These are phyloP conservation scores for Tuber aestivum DNA, from an alignment of 495 filamentous ascomycete species.

Conservation along the genomic window DNA sequence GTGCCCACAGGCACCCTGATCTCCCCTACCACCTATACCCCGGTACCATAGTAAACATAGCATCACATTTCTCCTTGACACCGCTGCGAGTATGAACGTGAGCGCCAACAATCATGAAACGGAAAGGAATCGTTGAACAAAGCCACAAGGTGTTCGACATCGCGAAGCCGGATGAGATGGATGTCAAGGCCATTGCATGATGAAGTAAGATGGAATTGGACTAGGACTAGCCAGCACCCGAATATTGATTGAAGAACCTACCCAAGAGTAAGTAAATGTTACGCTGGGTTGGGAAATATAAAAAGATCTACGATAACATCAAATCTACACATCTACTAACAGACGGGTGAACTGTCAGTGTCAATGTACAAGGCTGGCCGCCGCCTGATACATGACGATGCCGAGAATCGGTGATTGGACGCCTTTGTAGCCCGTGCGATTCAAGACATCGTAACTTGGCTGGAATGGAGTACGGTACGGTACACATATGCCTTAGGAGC, in stretches of 20 bases:
- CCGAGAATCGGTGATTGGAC: background rate
- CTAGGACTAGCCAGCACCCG: background rate
- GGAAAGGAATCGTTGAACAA: background rate
- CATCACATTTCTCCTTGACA: background rate
- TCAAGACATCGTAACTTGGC: background rate
- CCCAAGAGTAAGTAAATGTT: background rate
- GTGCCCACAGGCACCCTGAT: too few relatives aligned
- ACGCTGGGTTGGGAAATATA: background rate
- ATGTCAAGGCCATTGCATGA: background rate
- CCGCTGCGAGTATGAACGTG: background rate
- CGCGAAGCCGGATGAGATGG: background rate
- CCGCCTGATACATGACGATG: background rate
- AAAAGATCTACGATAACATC: too few relatives aligned
- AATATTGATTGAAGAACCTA: background rate
- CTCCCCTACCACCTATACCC: too few relatives aligned
- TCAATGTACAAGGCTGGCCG: background rate
- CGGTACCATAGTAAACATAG: background rate
- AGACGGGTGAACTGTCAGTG: background rate
- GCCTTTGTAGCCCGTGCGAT: background rate
- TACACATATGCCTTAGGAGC: background rate
- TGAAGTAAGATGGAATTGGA: background rate
- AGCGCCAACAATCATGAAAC: background rate
- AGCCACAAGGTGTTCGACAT: background rate
- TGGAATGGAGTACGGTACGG: too few relatives aligned
- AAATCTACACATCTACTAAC: background rate